Evolutionary conservation across 148 eudicot genomes (phyloP), one percentile per base, ranked within the genome.

Genomic region (Camellia sinensis): DNA sequence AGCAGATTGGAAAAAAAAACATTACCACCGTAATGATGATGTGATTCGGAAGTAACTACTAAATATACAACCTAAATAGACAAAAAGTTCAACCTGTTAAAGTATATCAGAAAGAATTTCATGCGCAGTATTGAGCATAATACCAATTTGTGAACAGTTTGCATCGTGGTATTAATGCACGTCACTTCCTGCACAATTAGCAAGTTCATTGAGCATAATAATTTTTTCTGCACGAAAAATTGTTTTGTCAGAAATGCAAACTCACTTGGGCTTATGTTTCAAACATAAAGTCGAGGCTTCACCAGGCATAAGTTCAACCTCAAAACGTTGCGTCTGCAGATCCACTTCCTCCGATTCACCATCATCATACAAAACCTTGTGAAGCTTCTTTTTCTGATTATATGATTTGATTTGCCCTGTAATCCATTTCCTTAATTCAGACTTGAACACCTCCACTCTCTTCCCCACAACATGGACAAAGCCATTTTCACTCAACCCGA

Each of bases 301-400:
- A 52, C 75, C 59, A 12, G 59, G 43, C 59, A 71, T 18, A 50
- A 71, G 40, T 71, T 71, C 75, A 46, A 71, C 40, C 75, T 46
- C 57, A 71, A 71, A 71, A 48, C 40, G 75, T 19, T 50, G 75
- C 2, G 11, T 48, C 52, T 48, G 5, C 52, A 48, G 6, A 48
- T 48, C 52, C 52, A 48, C 5, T 48, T 3, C 52, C 6, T 48
- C 52, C 1, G 7, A 48, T 48, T 48, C 52, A 48, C 52, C 52
- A 48, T 48, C 52, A 48, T 48, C 52, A 48, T 48, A 48, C 52
- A 48, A 48, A 48, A 48, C 52, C 52, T 48, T 7, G 52, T 48
- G 52, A 7, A 48, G 52, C 52, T 48, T 48, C 6, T 48, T 48
- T 0, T 48, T 48, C 6, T 48, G 0, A 48, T 7, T 48, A 48